Evolutionary conservation across 352 stramenopile species (phyloP).

Genomic region (Phytophthora megakarya): DNA sequence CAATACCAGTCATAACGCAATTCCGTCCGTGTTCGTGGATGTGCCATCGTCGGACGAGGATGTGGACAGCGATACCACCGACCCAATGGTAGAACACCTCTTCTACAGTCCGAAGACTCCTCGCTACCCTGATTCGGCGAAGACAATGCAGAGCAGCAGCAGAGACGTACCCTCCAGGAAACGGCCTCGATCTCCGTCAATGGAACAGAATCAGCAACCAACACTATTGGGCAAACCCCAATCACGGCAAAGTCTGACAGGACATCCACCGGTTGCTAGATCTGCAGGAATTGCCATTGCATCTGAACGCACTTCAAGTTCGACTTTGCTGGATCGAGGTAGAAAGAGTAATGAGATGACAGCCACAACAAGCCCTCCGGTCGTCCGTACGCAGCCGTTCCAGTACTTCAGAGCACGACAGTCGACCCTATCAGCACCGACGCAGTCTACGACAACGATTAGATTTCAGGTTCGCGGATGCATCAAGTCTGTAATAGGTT

Average conservation of each 20-base stretch:
- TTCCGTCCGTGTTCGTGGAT: conserved; percentile 61
- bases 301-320: conserved; percentile 14
- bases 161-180: conserved; percentile 31
- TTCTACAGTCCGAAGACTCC: conserved; percentile 83
- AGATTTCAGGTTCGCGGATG: conserved; percentile 68
- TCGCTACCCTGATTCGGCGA: conserved; percentile 9
- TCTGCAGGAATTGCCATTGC: background rate
- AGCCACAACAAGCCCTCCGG: background rate
- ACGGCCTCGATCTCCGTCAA: conserved; percentile 33
- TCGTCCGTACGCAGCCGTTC: conserved; percentile 42
- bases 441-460: conserved; percentile 6
- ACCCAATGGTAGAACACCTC: conserved; percentile 72
- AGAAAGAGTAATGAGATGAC: conserved; percentile 2
- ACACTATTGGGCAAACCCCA: background rate
- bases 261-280: background rate
- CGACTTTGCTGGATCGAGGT: conserved; percentile 20
- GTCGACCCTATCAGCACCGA: conserved; percentile 22
- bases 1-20: conserved; percentile 7
- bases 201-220: conserved; percentile 2
- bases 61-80: conserved; percentile 66
- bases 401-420: conserved; percentile 56
- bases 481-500: conserved; percentile 84
- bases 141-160: background rate
- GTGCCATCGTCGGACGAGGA: conserved; percentile 63
- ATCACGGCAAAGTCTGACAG: conserved; percentile 7